A percentile compares a stretch with the other conserved stretches of the same genome.
These are phyloP conservation scores for Dentipellis sp. DNA, from an alignment of 768 basidiomycete genomes.

Conservation along the genomic window DNA sequence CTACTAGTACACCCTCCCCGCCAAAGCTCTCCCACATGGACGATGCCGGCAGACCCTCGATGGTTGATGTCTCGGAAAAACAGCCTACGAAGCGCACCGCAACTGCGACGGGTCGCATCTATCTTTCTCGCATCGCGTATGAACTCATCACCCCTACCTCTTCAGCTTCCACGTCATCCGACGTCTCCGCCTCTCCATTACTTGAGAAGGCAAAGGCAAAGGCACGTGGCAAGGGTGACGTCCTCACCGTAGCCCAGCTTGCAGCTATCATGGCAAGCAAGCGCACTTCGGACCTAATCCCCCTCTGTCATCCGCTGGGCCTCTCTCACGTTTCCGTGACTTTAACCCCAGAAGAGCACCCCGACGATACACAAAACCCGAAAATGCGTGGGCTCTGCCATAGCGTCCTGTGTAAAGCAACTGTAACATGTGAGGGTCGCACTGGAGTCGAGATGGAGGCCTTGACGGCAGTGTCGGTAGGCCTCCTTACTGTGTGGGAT, in stretches of 20 bases:
- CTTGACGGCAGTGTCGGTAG: constrained; percentile 70
- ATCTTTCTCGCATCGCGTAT: constrained; percentile 56
- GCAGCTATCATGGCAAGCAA: constrained; percentile 87
- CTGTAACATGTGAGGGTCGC: constrained; percentile 67
- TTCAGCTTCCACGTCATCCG: constrained; percentile 16
- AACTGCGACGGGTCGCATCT: constrained; percentile 68
- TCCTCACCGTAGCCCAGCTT: constrained; percentile 67
- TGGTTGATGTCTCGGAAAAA: constrained; percentile 79
- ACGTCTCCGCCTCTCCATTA: not conserved
- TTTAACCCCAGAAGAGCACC: constrained; percentile 37
- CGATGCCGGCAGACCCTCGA: constrained; percentile 55
- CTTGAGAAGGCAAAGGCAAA: constrained; percentile 36
- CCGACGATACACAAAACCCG: not conserved
- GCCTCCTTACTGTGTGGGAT: constrained; percentile 81
- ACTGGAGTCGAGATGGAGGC: constrained; percentile 96
- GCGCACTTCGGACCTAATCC: constrained; percentile 74
- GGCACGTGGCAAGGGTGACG: constrained; percentile 56
- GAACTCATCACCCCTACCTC: constrained; percentile 45
- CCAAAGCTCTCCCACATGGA: constrained; percentile 63
- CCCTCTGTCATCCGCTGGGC: constrained; percentile 78
- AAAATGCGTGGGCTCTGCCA: constrained; percentile 7
- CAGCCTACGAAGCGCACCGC: constrained; percentile 52
- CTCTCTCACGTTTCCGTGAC: constrained; percentile 62
- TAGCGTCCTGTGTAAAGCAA: constrained; percentile 55
- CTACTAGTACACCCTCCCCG: constrained; percentile 1